phyloP scores from a whole-genome alignment of 2,329 filamentous ascomycete species.

The Zymoseptoria passerinii region DNA sequence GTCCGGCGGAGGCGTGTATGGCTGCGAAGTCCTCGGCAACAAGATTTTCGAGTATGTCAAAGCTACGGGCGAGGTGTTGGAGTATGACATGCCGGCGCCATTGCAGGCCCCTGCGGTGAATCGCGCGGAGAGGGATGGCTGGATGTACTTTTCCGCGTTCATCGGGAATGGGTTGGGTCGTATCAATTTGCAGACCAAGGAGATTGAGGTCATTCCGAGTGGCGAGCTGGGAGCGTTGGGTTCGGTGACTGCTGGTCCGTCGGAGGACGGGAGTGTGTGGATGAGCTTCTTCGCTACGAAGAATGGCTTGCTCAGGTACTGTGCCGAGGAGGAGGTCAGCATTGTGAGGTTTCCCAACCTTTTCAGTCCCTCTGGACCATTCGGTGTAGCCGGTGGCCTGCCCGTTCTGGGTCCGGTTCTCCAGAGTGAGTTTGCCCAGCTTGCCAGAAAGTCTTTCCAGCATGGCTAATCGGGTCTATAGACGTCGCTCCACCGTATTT shows the following conservation, averaged over 20 bases:
- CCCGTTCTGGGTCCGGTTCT: constrained; percentile 4
- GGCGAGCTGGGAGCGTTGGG: constrained; percentile 8
- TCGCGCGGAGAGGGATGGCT: constrained; percentile 14
- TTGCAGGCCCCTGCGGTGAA: constrained; percentile 11
- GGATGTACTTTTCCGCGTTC: constrained; percentile 15
- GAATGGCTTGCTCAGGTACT: constrained; percentile 6
- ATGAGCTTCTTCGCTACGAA: constrained; percentile 12
- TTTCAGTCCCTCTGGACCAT: background rate
- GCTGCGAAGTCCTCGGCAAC: constrained; percentile 14
- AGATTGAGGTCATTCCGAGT: constrained; percentile 16
- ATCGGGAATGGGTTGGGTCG: constrained; percentile 14
- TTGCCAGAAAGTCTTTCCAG: too few species aligned
- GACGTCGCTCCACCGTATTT: constrained; percentile 7
- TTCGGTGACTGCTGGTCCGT: constrained; percentile 11
- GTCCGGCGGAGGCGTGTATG: constrained; percentile 11
- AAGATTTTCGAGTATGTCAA: constrained; percentile 15
- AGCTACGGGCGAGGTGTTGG: constrained; percentile 6
- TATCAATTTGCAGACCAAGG: constrained; percentile 11
- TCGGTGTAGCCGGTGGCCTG: background rate
- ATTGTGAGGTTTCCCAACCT: constrained; percentile 9
- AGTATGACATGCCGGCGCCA: constrained; percentile 11
- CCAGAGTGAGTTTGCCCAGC: background rate
- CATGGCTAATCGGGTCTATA: too few species aligned
- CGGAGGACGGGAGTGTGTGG: constrained; percentile 16
- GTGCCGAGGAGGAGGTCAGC: constrained; percentile 4